Percentiles rank a stretch among this genome's conserved stretches.
phyloP scores from a whole-genome alignment of 164 flowering plant genomes.

The Nymphaea thermarum region DNA sequence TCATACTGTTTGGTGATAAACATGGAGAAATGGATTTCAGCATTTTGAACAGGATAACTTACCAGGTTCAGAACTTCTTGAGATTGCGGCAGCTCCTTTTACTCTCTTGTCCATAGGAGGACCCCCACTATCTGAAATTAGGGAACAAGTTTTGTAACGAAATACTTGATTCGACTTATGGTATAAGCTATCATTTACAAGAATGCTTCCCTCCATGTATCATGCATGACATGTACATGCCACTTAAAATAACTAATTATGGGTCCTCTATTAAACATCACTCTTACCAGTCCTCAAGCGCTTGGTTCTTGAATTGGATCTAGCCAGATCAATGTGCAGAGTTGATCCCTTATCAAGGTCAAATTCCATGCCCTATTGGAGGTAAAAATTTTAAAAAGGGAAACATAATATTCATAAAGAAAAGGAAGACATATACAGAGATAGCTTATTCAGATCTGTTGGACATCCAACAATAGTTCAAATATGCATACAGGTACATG shows the following conservation, averaged over 20 bases:
- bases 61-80: constrained; percentile 54
- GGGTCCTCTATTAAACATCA: neutral
- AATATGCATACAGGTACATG: no score
- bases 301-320: constrained; percentile 81
- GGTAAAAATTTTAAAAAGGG: neutral
- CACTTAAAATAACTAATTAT: neutral
- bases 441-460: neutral
- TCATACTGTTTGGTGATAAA: no score
- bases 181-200: neutral
- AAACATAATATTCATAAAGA: neutral
- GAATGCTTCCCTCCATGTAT: neutral
- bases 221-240: neutral
- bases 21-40: neutral
- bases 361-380: constrained; percentile 74
- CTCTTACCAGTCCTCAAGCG: constrained; percentile 68
- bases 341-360: constrained; percentile 83
- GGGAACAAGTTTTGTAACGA: constrained; percentile 2
- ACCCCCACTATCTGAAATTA: constrained; percentile 46
- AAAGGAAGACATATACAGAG: neutral
- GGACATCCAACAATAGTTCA: neutral
- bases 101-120: constrained; percentile 51
- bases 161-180: neutral
- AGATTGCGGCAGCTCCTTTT: constrained; percentile 30
- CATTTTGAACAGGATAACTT: constrained; percentile 9
- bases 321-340: constrained; percentile 74